phyloP scores from a whole-genome alignment of 1,284 basidiomycete species.

The Trametes sp. region DNA sequence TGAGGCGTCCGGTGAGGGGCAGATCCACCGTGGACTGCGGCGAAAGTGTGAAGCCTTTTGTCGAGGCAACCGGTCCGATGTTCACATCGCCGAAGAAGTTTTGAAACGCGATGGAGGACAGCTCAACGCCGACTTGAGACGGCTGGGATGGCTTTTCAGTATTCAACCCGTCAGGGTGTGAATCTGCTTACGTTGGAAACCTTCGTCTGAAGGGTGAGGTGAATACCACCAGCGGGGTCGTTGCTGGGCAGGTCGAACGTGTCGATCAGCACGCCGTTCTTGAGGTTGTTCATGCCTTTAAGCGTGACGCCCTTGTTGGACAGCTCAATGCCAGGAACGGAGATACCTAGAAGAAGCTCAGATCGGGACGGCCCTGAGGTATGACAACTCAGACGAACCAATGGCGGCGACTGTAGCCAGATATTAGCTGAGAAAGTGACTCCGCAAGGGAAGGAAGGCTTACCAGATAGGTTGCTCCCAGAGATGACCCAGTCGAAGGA shows the following conservation, averaged over 20 bases:
- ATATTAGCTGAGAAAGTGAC: not conserved
- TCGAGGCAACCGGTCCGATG: conserved; percentile 67
- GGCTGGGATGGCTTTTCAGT: conserved; percentile 52
- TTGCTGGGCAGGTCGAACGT: conserved; percentile 78
- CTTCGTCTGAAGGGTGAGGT: conserved; percentile 68
- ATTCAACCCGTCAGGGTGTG: not conserved
- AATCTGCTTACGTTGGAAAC: conserved; percentile 61
- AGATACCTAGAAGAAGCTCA: conserved; percentile 52
- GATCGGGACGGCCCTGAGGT: no score
- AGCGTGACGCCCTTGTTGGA: conserved; percentile 69
- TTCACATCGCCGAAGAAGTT: conserved; percentile 61
- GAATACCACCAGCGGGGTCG: conserved; percentile 80
- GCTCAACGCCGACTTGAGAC: conserved; percentile 78
- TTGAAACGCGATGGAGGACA: conserved; percentile 70
- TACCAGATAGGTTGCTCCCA: conserved; percentile 66
- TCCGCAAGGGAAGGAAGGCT: not conserved
- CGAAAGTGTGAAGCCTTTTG: conserved; percentile 58
- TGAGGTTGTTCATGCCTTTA: conserved; percentile 77
- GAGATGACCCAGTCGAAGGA: conserved; percentile 80
- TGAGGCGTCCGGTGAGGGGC: conserved; percentile 68
- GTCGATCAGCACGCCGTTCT: conserved; percentile 69
- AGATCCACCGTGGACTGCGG: conserved; percentile 64
- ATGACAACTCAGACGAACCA: conserved; percentile 46
- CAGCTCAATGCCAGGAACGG: conserved; percentile 62
- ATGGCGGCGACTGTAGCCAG: conserved; percentile 52